Evolutionary conservation across 108 stramenopile species (phyloP), one percentile per base, ranked within the genome.

Genomic region (Fistulifera solaris): DNA sequence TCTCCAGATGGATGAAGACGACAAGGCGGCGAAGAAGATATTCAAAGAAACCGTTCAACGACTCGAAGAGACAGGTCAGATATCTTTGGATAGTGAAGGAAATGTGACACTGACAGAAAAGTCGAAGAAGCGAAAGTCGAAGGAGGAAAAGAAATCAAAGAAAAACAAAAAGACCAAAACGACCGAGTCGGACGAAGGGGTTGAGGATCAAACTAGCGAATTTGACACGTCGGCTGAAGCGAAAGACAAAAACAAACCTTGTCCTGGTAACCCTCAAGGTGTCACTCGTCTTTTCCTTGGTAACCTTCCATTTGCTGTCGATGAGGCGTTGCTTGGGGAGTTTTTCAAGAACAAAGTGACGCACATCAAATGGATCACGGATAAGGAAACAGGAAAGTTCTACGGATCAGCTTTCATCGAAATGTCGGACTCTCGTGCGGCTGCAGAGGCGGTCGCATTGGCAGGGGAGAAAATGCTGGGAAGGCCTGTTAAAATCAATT

Each of bases 401-500:
- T 87, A 87, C 54, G 93, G 93, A 22, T 79, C 72, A 26, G 84
- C 86, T 24, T 94, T 94, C 55, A 58, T 79, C 26, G 93, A 94
- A 58, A 75, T 89, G 58, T 65, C 66, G 13, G 86, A 63, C 38
- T 70, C 82, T 11, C 61, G 57, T 15, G 61, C 67, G 17, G 93
- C 87, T 10, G 84, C 84, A 23, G 63, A 69, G 25, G 84, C 76
- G 10, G 77, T 89, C 14, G 73, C 73, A 46, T 69, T 65, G 57
- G 76, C 87, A 18, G 91, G 89, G 17, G 59, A 62, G 16, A 62
- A 85, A 55, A 46, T 95, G 25, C 83, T 89, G 73, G 96, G 93
- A 11, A 71, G 96, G n/a, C 87, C 96, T 0, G 56, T 97, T 17
- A 93, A 93, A 62, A 82, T 97, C 38, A 91, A 94, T 53, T 95